Evolutionary conservation across 2,329 filamentous ascomycete genomes (phyloP).

Genomic region (Neonectria punicea): DNA sequence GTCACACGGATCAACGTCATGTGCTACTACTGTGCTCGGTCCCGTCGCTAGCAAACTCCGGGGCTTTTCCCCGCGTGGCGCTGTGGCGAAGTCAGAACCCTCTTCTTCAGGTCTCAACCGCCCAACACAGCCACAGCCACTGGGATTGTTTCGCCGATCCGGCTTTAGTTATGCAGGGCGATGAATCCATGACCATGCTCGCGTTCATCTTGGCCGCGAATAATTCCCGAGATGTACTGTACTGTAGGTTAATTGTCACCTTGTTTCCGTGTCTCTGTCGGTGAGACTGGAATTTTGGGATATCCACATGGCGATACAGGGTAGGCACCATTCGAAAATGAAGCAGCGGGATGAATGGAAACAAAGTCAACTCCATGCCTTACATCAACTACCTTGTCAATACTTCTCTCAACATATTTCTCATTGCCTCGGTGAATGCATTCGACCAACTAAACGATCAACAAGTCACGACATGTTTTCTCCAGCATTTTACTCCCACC

Average conservation of each 20-base stretch:
- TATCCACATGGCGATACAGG: background rate
- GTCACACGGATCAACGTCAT: constrained; percentile 12
- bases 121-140: background rate
- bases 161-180: background rate
- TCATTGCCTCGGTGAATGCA: too few relatives aligned
- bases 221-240: background rate
- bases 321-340: background rate
- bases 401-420: background rate
- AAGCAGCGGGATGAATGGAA: background rate
- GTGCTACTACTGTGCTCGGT: background rate
- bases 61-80: background rate
- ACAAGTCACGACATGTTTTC: background rate
- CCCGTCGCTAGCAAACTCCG: background rate
- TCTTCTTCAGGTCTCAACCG: background rate
- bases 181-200: background rate
- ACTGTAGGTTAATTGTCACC: background rate
- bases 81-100: constrained; percentile 2
- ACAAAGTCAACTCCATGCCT: background rate
- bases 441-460: background rate
- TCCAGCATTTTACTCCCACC: background rate
- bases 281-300: background rate
- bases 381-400: background rate
- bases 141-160: background rate
- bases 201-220: background rate
- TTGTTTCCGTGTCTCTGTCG: background rate